phyloP scores from a whole-genome alignment of 2,329 filamentous ascomycete species.

The Proliferodiscus dingleyae region DNA sequence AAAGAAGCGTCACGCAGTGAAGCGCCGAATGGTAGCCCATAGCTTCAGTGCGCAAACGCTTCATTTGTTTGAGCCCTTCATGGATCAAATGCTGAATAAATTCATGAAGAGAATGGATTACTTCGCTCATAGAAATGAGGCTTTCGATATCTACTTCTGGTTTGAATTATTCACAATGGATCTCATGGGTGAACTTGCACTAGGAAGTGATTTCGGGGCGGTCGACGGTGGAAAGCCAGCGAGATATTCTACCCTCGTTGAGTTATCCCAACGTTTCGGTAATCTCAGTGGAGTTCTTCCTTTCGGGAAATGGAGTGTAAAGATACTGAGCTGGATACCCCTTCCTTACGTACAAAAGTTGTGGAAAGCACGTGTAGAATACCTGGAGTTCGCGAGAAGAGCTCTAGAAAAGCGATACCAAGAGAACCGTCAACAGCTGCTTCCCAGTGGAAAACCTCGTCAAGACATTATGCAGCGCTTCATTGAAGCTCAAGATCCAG shows the following conservation, averaged over 20 bases:
- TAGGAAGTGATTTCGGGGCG: conserved; percentile 11
- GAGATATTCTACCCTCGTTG: conserved; percentile 13
- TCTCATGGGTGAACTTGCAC: conserved; percentile 14
- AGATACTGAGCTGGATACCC: conserved; percentile 11
- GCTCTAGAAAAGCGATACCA: conserved; percentile 13
- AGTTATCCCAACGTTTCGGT: conserved; percentile 8
- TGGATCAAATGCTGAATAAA: conserved; percentile 68
- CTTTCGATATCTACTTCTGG: conserved; percentile 17
- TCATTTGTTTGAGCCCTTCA: conserved; percentile 80
- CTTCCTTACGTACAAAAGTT: conserved; percentile 11
- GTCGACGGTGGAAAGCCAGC: conserved; percentile 12
- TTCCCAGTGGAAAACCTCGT: conserved; percentile 7
- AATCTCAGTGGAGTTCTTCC: conserved; percentile 14
- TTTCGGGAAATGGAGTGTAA: conserved; percentile 12
- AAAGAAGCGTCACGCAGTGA: conserved; percentile 73
- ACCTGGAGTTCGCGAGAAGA: conserved; percentile 9
- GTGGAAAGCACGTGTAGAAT: conserved; percentile 10
- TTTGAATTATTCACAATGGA: conserved; percentile 18
- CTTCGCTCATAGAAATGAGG: conserved; percentile 14
- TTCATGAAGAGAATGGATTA: conserved; percentile 69
- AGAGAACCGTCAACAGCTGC: conserved; percentile 6
- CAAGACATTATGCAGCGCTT: conserved; percentile 18
- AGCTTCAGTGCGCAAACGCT: conserved; percentile 79
- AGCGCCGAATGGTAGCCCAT: conserved; percentile 81
- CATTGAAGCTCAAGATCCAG: conserved; percentile 13